Evolutionary conservation across 129 eudicot species (phyloP).

Genomic region (Kitagawia praeruptora): DNA sequence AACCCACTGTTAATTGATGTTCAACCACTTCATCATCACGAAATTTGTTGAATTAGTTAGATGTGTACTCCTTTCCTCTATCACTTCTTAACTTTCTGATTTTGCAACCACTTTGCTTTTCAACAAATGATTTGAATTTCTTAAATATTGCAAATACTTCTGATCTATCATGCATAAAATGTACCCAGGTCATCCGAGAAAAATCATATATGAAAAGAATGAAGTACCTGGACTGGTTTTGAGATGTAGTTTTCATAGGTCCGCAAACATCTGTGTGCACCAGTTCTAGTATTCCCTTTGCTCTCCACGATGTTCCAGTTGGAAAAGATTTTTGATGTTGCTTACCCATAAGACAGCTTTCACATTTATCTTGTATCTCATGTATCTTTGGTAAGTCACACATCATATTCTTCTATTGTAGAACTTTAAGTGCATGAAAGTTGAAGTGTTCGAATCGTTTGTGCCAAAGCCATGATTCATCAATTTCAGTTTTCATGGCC

Average conservation of each 20-base stretch:
- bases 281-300: too few species aligned
- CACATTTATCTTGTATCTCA: too few species aligned
- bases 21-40: background rate
- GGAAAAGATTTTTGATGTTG: too few species aligned
- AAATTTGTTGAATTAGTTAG: background rate
- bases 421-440: too few species aligned
- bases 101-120: conserved; percentile 4
- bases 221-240: background rate
- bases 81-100: conserved; percentile 2
- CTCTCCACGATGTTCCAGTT: too few species aligned
- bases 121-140: conserved; percentile 8
- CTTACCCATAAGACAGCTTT: too few species aligned
- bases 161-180: conserved; percentile 8
- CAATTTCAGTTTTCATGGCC: background rate
- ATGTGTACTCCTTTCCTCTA: conserved; percentile 4
- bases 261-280: too few species aligned
- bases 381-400: too few species aligned
- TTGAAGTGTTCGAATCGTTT: background rate
- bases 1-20: background rate
- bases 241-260: too few species aligned
- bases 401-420: too few species aligned
- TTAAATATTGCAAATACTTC: conserved; percentile 6
- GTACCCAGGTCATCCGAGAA: conserved; percentile 17
- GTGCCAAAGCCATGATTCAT: background rate
- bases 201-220: conserved; percentile 18